phyloP scores from a whole-genome alignment of 2,329 filamentous ascomycete species.

The Botrytis hyacinthi region DNA sequence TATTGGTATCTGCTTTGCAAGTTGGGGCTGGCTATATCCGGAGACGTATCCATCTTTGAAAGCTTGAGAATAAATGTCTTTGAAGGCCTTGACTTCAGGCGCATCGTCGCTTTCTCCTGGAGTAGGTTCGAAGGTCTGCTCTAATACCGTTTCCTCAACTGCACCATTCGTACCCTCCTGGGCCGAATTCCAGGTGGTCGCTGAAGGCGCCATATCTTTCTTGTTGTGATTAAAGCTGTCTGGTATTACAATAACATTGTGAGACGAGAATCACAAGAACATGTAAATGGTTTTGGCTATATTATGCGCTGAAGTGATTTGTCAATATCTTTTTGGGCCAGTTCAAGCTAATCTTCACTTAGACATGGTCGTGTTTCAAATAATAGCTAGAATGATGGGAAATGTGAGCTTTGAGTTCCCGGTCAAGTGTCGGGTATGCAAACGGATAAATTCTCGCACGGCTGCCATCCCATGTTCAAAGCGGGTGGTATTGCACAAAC shows the following conservation, averaged over 20 bases:
- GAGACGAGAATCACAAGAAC: not conserved
- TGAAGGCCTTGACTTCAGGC: slow-evolving; percentile 15
- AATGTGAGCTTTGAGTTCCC: slow-evolving; percentile 1
- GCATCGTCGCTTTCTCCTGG: not conserved
- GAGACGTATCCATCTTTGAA: slow-evolving; percentile 22
- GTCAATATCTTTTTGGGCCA: not conserved
- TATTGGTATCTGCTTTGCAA: slow-evolving; percentile 37
- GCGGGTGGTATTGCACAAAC: not conserved
- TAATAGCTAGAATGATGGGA: not conserved
- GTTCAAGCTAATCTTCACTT: not conserved
- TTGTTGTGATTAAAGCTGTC: slow-evolving; percentile 22
- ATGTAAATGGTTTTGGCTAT: slow-evolving; percentile 1
- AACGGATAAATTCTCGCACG: slow-evolving; percentile 2
- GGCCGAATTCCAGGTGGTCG: slow-evolving; percentile 32
- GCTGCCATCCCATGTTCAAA: slow-evolving; percentile 17
- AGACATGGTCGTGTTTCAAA: not conserved
- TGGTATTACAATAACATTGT: not conserved
- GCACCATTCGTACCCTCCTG: slow-evolving; percentile 23
- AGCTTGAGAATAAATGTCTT: slow-evolving; percentile 19
- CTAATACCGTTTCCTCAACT: not conserved
- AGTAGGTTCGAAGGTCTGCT: slow-evolving; percentile 10
- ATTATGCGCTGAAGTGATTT: not conserved
- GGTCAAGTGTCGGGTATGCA: not conserved
- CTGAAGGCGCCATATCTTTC: slow-evolving; percentile 34
- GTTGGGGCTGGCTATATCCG: slow-evolving; percentile 16